These are phyloP conservation scores for Nasturtium officinale DNA, from an alignment of 345 rosid species.

Conservation along the genomic window DNA sequence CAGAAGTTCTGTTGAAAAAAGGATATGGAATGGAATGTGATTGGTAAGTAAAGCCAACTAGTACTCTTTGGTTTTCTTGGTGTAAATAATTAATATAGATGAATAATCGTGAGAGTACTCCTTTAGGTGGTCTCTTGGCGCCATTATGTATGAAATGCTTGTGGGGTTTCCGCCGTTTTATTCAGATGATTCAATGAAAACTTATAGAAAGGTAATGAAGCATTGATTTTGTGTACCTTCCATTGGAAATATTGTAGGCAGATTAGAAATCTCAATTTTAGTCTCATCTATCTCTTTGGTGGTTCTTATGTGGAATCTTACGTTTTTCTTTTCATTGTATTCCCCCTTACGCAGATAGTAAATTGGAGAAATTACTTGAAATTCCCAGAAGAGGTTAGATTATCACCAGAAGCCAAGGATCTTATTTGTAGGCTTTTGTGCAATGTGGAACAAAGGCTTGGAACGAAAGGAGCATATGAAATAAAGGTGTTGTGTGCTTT, in stretches of 20 bases:
- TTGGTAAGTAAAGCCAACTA: slow-evolving; percentile 65
- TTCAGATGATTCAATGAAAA: slow-evolving; percentile 98
- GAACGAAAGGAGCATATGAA: slow-evolving; percentile 88
- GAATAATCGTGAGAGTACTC: slow-evolving; percentile 35
- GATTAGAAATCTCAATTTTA: background rate
- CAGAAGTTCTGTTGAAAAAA: slow-evolving; percentile 93
- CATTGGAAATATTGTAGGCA: slow-evolving; percentile 1
- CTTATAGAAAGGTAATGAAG: slow-evolving; percentile 87
- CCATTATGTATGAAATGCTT: slow-evolving; percentile 99
- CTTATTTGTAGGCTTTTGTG: slow-evolving; percentile 86
- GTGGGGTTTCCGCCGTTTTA: slow-evolving; percentile 99
- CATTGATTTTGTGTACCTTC: background rate
- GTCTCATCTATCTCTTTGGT: slow-evolving; percentile 16
- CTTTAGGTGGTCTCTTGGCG: slow-evolving; percentile 99
- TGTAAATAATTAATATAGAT: slow-evolving; percentile 19
- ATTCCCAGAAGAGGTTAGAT: slow-evolving; percentile 95
- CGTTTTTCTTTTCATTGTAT: background rate
- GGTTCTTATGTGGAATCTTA: slow-evolving; percentile 11
- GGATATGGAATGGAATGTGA: slow-evolving; percentile 99
- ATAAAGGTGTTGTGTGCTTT: slow-evolving; percentile 80
- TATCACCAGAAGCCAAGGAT: slow-evolving; percentile 90
- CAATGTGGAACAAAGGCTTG: slow-evolving; percentile 90
- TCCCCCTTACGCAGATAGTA: slow-evolving; percentile 63
- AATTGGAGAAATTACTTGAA: slow-evolving; percentile 98
- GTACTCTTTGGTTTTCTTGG: slow-evolving; percentile 18